These are phyloP conservation scores for Toxoplasma gondii DNA, from an alignment of 169 alveolate species.

Conservation along the genomic window DNA sequence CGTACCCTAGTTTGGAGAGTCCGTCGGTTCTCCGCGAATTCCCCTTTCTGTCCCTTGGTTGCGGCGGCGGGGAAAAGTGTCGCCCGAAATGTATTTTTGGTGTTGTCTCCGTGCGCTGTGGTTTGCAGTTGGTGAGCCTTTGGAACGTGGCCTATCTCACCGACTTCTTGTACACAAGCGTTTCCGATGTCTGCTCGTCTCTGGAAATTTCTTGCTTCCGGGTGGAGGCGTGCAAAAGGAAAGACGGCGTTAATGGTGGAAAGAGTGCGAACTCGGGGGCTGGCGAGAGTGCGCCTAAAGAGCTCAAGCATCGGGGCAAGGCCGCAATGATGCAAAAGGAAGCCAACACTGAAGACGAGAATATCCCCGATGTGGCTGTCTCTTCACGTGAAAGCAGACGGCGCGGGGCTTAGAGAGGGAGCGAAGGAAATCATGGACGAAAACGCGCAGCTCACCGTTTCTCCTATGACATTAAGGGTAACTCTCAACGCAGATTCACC, in stretches of 20 bases:
- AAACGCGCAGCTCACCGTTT: too few relatives aligned
- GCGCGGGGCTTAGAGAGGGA: background rate
- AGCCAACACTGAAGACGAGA: background rate
- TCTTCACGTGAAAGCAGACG: background rate
- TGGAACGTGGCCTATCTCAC: slow-evolving; percentile 52
- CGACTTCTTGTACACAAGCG: slow-evolving; percentile 61
- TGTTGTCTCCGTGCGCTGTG: too few relatives aligned
- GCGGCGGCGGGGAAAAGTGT: too few relatives aligned
- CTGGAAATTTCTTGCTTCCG: slow-evolving; percentile 48
- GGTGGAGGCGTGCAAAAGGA: background rate
- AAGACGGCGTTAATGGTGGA: background rate
- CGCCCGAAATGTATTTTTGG: too few relatives aligned
- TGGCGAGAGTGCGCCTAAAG: background rate
- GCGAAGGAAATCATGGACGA: background rate
- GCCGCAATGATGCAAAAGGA: background rate
- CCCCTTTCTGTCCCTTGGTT: too few relatives aligned
- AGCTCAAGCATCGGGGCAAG: background rate
- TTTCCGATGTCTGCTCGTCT: slow-evolving; percentile 53
- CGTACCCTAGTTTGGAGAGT: too few relatives aligned
- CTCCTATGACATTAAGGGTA: too few relatives aligned
- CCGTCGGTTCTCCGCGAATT: too few relatives aligned
- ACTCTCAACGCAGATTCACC: too few relatives aligned
- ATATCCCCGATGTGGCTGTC: background rate
- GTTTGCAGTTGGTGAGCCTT: slow-evolving; percentile 42
- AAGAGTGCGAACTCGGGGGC: background rate